Conservation (phyloP, 768 basidiomycete species). For the Amyloporia xantha region DNA sequence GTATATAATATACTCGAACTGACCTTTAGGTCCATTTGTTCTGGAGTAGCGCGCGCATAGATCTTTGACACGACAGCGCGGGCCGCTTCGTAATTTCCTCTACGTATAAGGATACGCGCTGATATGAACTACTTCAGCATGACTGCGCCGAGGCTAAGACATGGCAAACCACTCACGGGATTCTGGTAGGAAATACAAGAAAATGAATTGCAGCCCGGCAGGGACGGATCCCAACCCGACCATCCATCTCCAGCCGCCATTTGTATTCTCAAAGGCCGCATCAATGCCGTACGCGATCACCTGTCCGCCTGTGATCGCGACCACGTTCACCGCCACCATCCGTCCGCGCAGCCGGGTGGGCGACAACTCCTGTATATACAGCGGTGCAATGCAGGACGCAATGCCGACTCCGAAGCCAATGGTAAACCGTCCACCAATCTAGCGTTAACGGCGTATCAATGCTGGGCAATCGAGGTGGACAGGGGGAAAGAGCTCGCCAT, state of each 20-base stretch:
- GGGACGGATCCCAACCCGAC: conserved; percentile 71
- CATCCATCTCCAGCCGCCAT: conserved; percentile 78
- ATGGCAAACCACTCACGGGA: conserved; percentile 49
- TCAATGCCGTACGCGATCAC: conserved; percentile 74
- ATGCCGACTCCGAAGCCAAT: conserved; percentile 71
- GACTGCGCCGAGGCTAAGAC: not conserved
- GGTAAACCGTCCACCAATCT: conserved; percentile 69
- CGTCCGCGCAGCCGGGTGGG: conserved; percentile 68
- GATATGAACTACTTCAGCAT: not conserved
- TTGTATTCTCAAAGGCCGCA: conserved; percentile 53
- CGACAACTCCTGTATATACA: conserved; percentile 81
- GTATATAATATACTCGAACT: too few relatives aligned
- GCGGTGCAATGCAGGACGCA: conserved; percentile 71
- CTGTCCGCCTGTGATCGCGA: conserved; percentile 76
- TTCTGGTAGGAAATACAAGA: conserved; percentile 67
- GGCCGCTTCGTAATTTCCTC: conserved; percentile 45
- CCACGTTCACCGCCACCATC: conserved; percentile 78
- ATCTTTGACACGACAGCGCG: conserved; percentile 53
- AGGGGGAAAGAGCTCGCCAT: conserved; percentile 46
- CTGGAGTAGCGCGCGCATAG: conserved; percentile 57
- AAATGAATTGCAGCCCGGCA: conserved; percentile 52
- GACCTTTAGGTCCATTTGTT: conserved; percentile 64
- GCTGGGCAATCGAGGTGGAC: not conserved
- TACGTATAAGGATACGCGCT: conserved; percentile 63
- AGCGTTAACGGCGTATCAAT: not conserved